phyloP scores from a whole-genome alignment of 1,284 basidiomycete species.

The Xerocomus nothofagi region DNA sequence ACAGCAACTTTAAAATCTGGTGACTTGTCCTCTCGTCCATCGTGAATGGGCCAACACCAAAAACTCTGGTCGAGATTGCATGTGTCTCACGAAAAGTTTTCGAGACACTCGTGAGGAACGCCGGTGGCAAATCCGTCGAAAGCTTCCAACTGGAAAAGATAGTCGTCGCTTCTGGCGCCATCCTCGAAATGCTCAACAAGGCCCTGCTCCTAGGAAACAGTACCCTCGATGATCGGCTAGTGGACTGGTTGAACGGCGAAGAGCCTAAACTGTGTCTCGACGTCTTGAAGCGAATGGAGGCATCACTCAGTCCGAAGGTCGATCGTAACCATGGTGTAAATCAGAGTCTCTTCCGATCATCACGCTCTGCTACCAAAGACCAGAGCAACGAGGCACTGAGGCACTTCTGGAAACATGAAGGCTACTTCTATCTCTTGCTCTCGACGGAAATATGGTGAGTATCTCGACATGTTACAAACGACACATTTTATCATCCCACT shows the following conservation, averaged over 20 bases:
- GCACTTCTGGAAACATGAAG: background rate
- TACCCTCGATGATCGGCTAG: slow-evolving; percentile 4
- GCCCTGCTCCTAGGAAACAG: background rate
- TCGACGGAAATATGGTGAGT: slow-evolving; percentile 8
- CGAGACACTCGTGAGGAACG: background rate
- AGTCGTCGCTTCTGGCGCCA: slow-evolving; percentile 4
- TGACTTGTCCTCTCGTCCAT: no score
- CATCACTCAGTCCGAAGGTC: background rate
- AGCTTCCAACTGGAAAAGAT: slow-evolving; percentile 12
- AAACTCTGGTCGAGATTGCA: slow-evolving; percentile 7
- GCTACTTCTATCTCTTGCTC: slow-evolving; percentile 9
- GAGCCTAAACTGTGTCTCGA: slow-evolving; percentile 1
- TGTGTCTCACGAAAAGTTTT: slow-evolving; percentile 4
- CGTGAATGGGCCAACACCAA: background rate
- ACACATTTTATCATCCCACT: background rate
- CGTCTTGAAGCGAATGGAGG: slow-evolving; percentile 3
- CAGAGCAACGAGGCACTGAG: background rate
- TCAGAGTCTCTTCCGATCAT: background rate
- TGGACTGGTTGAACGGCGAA: slow-evolving; percentile 4
- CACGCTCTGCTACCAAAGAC: background rate
- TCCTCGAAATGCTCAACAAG: slow-evolving; percentile 6
- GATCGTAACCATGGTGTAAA: background rate
- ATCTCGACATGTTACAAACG: background rate
- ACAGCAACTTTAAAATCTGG: no score
- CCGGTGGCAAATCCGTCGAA: slow-evolving; percentile 10